A percentile compares a stretch with the other conserved stretches of the same genome.
phyloP scores from a whole-genome alignment of 495 filamentous ascomycete species.

The Aspergillus biplanus region DNA sequence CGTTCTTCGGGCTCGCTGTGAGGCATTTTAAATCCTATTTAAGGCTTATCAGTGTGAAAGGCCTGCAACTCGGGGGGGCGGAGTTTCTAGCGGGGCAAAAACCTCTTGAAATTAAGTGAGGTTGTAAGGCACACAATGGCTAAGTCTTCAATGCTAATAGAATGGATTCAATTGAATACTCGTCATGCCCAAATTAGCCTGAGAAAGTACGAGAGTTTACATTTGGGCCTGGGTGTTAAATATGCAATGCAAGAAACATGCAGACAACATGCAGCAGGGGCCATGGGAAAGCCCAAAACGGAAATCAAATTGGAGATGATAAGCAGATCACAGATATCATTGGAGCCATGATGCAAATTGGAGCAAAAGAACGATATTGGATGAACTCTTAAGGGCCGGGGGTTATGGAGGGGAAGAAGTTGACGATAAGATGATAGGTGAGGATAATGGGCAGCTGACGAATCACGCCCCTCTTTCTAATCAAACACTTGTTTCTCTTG shows the following conservation, averaged over 20 bases:
- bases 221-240: neutral
- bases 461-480: too few relatives aligned
- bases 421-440: neutral
- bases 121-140: too few relatives aligned
- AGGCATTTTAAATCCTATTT: conserved; percentile 3
- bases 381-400: too few relatives aligned
- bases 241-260: neutral
- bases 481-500: too few relatives aligned
- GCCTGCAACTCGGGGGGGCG: neutral
- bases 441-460: neutral
- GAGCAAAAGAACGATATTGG: neutral
- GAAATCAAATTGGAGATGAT: neutral
- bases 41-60: neutral
- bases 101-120: neutral
- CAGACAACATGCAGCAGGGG: neutral
- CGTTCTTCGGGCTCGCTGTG: neutral
- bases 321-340: neutral
- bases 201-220: neutral
- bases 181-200: too few relatives aligned
- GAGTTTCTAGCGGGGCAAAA: neutral
- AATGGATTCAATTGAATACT: too few relatives aligned
- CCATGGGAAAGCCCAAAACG: neutral
- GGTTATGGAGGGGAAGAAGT: neutral
- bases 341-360: neutral
- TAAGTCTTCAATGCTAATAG: too few relatives aligned